Evolutionary conservation across 352 stramenopile species (phyloP).

Genomic region (Globisporangium iwayamae): DNA sequence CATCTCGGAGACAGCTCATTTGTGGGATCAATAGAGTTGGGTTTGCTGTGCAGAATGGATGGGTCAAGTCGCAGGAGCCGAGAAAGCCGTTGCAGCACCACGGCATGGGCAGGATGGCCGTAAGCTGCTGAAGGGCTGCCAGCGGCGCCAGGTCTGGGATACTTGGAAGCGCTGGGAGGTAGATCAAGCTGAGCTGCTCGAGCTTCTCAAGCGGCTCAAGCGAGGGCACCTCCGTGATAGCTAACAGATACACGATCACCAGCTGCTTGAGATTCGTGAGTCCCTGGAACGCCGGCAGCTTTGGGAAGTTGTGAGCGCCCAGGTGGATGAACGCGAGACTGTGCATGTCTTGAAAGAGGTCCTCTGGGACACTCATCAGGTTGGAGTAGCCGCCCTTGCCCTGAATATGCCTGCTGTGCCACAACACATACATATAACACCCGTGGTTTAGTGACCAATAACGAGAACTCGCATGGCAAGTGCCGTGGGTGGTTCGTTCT

Average conservation of each 20-base stretch:
- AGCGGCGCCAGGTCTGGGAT: constrained; percentile 17
- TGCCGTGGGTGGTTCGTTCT: no score
- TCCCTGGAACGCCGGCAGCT: constrained; percentile 25
- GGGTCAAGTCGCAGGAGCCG: not conserved
- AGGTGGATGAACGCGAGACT: constrained; percentile 37
- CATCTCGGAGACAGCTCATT: not conserved
- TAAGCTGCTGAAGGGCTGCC: not conserved
- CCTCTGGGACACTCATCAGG: constrained; percentile 15
- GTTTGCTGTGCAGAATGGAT: not conserved
- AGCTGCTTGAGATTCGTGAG: constrained; percentile 30
- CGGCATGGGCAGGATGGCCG: not conserved
- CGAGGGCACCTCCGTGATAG: constrained; percentile 22
- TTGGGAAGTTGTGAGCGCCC: constrained; percentile 22
- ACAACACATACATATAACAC: not conserved
- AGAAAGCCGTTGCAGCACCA: not conserved
- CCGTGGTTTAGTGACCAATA: not conserved
- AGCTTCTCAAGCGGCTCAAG: constrained; percentile 12
- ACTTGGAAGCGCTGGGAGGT: constrained; percentile 11
- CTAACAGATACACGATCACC: constrained; percentile 19
- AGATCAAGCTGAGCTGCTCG: constrained; percentile 17
- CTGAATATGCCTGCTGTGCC: constrained; percentile 22
- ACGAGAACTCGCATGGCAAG: no score
- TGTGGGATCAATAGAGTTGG: not conserved
- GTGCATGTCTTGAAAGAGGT: constrained; percentile 33
- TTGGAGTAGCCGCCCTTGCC: constrained; percentile 24